Base-by-base conservation (phyloP, 75 land plant species). In the Ceratopteris richardii region DNA sequence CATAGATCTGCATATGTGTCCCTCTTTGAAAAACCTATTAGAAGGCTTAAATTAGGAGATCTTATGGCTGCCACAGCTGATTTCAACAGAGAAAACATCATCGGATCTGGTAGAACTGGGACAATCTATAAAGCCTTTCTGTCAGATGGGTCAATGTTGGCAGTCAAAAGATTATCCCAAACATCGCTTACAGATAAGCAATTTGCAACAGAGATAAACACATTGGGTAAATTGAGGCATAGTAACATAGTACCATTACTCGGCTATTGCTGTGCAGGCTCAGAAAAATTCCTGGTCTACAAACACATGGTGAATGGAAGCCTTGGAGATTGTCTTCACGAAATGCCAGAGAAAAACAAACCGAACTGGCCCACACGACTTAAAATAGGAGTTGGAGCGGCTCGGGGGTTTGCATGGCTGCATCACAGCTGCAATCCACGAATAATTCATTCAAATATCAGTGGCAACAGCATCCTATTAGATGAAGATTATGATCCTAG, bases 341-440 rank as follows among this genome's bases (percentile, higher is more conserved):
- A 33, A 12, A 28, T 14, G 0, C 60, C 23, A 19, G 77, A 44
- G 9, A 54, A 9, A 3, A 67, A 63, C 20, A 46, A 46, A 18
- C 24, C 78, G 59, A 90, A 85, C 0, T 95, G 99, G 99, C 62
- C 82, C 0, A 18, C 63, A 51, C 73, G 99, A 61, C 66, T 95
- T 18, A 90, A 70, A 64, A 77, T 95, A n/a, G 83, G 71, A n/a
- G 73, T 95, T 56, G 85, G 96, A 36, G 78, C 85, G 7, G 87
- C 99, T 7, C 72, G 72, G 56, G 99, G 97, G 3, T 51, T 95
- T 10, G 88, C 97, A 1, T 95, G 97, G 97, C 78, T 95, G 39
- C 99, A 95, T 48, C 97, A 95, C 40, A 86, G 41, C 57, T 95
- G 99, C 79, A 95, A 95, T 52, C 99, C 99, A 1, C 71, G 96